Evolutionary conservation across 768 basidiomycete genomes (phyloP), one percentile per base, ranked within the genome.

Genomic region (Mycena latifolia): DNA sequence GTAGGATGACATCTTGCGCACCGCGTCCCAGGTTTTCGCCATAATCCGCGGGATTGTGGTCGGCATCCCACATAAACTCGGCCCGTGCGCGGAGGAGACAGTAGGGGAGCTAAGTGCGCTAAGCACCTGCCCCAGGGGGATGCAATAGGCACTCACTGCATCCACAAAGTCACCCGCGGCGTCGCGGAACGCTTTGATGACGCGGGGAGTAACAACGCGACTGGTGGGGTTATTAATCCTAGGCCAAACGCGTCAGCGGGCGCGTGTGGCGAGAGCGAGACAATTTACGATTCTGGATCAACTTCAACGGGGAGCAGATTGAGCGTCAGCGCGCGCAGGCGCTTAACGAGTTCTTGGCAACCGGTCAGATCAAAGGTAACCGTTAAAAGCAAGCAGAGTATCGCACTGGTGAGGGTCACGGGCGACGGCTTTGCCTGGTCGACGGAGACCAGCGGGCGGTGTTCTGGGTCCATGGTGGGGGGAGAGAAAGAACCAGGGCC

Each of bases 81-180:
- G 88, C 89, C 52, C 91, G 85, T 5, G 94, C 92, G 56, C 91
- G 86, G 24, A 94, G 80, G 10, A 95, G 85, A 70, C 88, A 90
- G 70, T 94, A 95, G 0, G 93, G 92, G n/a, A 95, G 84, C 92
- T 45, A 45, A 7, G 7, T 12, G 18, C 43, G 43, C 5, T 45
- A 8, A 45, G 22, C 43, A 45, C n/a, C n/a, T 6, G 20, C 43
- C 12, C 15, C 43, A 22, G 4, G 22, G 4, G 4, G 14, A 45
- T 12, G 43, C n/a, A n/a, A n/a, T n/a, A n/a, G n/a, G n/a, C 43
- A 45, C 43, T 5, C 20, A 45, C 43, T 14, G 93, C 92, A 73
- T 95, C 93, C 20, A 82, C 77, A 74, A 96, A 96, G 77, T 97
- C 95, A 8, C 96, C 96, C 10, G 92, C 96, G 25, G 94, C 91